These are phyloP conservation scores for Niveomyces coronatus DNA, from an alignment of 2,329 filamentous ascomycete species.

Conservation along the genomic window DNA sequence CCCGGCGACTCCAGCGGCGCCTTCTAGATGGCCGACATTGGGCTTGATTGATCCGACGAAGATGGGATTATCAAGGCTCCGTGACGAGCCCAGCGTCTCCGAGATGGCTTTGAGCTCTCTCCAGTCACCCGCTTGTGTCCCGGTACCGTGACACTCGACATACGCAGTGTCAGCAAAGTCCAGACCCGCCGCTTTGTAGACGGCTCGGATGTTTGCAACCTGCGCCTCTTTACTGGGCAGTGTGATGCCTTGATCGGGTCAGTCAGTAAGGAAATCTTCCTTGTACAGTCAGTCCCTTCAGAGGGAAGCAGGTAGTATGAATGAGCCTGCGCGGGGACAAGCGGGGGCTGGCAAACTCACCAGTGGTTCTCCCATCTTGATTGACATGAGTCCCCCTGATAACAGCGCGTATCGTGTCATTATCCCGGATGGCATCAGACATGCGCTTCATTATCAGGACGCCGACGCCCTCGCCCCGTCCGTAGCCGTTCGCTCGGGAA, in stretches of 20 bases:
- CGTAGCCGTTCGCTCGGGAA: slow-evolving; percentile 51
- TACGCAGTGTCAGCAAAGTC: slow-evolving; percentile 36
- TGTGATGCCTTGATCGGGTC: slow-evolving; percentile 36
- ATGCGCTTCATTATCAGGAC: slow-evolving; percentile 51
- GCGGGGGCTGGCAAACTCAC: too few relatives aligned
- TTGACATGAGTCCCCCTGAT: slow-evolving; percentile 45
- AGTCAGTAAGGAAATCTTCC: neutral
- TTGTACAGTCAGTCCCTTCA: too few relatives aligned
- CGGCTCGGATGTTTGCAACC: slow-evolving; percentile 34
- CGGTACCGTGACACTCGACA: slow-evolving; percentile 50
- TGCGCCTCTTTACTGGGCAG: slow-evolving; percentile 45
- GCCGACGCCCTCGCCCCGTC: slow-evolving; percentile 51
- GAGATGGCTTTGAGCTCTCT: slow-evolving; percentile 39
- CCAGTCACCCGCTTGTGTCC: slow-evolving; percentile 45
- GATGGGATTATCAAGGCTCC: slow-evolving; percentile 27
- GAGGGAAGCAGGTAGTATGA: too few relatives aligned
- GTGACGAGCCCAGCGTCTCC: slow-evolving; percentile 28
- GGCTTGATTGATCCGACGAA: slow-evolving; percentile 45
- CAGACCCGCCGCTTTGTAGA: slow-evolving; percentile 36
- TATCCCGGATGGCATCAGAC: slow-evolving; percentile 44
- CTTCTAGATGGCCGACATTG: slow-evolving; percentile 45
- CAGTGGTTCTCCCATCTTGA: slow-evolving; percentile 47
- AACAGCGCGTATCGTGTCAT: slow-evolving; percentile 47
- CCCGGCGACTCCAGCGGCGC: slow-evolving; percentile 40
- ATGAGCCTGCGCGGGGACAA: too few relatives aligned